phyloP scores from a whole-genome alignment of 768 basidiomycete species.

The Chalciporus piperatus region DNA sequence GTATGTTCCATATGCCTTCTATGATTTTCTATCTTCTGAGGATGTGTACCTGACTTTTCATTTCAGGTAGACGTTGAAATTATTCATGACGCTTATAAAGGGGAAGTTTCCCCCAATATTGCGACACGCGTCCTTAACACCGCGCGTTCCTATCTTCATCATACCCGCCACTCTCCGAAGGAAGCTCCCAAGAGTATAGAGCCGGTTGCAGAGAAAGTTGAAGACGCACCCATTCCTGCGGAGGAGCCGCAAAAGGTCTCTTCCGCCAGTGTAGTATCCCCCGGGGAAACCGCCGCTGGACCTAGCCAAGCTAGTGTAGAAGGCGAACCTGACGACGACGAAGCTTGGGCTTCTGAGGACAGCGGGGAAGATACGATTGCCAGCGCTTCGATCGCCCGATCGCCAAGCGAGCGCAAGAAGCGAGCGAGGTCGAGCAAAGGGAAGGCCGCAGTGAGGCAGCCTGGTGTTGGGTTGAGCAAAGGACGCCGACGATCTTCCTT shows the following conservation, averaged over 20 bases:
- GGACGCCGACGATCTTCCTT: conserved; percentile 12
- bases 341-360: conserved; percentile 63
- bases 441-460: conserved; percentile 9
- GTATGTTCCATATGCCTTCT: conserved; percentile 35
- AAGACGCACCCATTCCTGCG: conserved; percentile 16
- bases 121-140: conserved; percentile 2
- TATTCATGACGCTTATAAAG: conserved; percentile 40
- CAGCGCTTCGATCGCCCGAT: conserved; percentile 6
- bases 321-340: conserved; percentile 44
- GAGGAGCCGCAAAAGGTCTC: conserved; percentile 13
- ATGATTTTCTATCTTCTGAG: too few relatives aligned
- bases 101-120: conserved; percentile 2
- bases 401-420: conserved; percentile 14
- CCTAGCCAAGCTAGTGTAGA: neutral
- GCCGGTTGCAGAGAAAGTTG: conserved; percentile 16
- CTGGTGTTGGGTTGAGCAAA: conserved; percentile 1
- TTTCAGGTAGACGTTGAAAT: conserved; percentile 63
- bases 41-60: neutral
- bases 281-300: conserved; percentile 5
- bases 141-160: conserved; percentile 11
- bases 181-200: conserved; percentile 25
- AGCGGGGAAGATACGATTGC: conserved; percentile 28
- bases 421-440: conserved; percentile 26
- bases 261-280: neutral
- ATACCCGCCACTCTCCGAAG: conserved; percentile 14